A percentile compares a stretch with the other conserved stretches of the same genome.
Conservation (phyloP, 2,329 filamentous ascomycete species). For the Colletotrichum cuscutae region DNA sequence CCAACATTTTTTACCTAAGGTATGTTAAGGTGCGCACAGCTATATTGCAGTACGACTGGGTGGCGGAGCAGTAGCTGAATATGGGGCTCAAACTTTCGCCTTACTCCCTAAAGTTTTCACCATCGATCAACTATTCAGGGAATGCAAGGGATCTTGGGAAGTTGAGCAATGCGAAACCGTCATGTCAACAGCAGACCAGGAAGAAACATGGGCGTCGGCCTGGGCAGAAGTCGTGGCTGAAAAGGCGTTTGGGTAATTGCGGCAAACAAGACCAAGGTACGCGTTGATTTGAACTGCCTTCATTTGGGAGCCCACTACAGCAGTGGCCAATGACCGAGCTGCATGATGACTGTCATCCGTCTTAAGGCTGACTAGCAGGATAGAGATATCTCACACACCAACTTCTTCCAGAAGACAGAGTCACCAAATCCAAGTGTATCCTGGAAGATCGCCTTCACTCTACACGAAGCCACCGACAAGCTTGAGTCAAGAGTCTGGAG, state of each 20-base stretch:
- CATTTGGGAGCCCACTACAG: neutral
- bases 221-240: neutral
- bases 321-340: slow-evolving; percentile 3
- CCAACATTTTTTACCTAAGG: no score
- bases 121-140: no score
- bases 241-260: neutral
- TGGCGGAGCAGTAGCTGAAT: neutral
- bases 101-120: neutral
- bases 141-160: neutral
- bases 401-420: neutral
- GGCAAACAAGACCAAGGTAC: neutral
- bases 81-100: neutral
- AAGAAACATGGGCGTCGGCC: neutral
- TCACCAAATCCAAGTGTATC: neutral
- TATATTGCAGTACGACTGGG: no score
- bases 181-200: neutral
- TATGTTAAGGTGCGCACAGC: no score
- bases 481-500: neutral
- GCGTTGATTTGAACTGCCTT: no score
- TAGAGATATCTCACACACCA: neutral
- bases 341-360: neutral
- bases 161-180: neutral
- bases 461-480: neutral
- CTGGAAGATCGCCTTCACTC: neutral
- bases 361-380: slow-evolving; percentile 12